Conservation (phyloP, 148 eudicot species). For the Vaccinium darrowii region DNA sequence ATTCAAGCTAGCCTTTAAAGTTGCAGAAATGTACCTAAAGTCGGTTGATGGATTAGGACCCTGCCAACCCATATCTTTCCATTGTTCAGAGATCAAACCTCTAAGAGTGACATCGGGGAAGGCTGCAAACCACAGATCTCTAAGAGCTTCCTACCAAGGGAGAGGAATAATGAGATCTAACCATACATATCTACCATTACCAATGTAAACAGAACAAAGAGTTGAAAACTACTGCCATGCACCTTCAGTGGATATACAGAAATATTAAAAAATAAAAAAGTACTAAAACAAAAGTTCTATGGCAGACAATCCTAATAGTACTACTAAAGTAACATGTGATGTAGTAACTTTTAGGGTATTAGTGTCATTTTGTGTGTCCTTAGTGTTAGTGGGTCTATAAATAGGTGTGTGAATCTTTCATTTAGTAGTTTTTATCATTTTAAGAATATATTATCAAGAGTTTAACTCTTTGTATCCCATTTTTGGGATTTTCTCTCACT, state of each 20-base stretch:
- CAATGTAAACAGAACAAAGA: background rate
- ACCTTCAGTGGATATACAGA: background rate
- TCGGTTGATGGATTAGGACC: slow-evolving; percentile 94
- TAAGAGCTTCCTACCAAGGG: slow-evolving; percentile 66
- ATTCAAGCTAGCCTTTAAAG: background rate
- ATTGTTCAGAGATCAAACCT: slow-evolving; percentile 79
- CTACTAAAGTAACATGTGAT: background rate
- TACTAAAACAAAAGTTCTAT: background rate
- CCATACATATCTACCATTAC: background rate
- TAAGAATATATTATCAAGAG: too few species aligned
- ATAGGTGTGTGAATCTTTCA: too few species aligned
- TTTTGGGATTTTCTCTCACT: too few species aligned
- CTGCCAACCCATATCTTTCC: slow-evolving; percentile 99
- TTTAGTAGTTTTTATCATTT: too few species aligned
- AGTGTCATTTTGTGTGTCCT: too few species aligned
- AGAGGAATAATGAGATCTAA: slow-evolving; percentile 13
- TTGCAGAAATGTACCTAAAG: slow-evolving; percentile 57
- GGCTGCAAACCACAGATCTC: slow-evolving; percentile 65
- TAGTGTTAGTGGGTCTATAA: too few species aligned
- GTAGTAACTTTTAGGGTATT: too few species aligned
- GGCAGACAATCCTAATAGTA: background rate
- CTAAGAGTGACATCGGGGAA: slow-evolving; percentile 63
- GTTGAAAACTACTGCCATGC: slow-evolving; percentile 10
- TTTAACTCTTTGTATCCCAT: too few species aligned
- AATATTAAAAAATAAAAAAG: background rate